Evolutionary conservation across 148 eudicot genomes (phyloP), one percentile per base, ranked within the genome.

Genomic region (Silene uniflora): DNA sequence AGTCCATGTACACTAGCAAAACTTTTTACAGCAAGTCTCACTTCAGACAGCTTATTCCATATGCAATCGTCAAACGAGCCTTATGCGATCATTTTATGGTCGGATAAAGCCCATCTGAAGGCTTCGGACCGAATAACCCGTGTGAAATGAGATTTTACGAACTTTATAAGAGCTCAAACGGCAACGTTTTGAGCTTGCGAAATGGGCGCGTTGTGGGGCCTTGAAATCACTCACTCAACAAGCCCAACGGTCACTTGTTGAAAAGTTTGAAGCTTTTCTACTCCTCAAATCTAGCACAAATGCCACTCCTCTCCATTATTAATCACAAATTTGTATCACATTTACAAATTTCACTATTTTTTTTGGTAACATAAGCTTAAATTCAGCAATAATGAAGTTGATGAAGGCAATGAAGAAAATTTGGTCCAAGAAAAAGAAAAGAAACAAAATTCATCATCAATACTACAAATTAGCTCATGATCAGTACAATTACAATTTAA

Each of bases 361-460:
- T 49, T 52, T 52, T 52, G 56, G 56, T 52, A 11, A 11, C 18
- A 14, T 18, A 19, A 59, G 62, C 23, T 19, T n/a, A 59, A 59
- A 39, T 39, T 39, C 44, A 6, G 44, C 10, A 5, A 62, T 10
- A 35, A 73, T 47, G 67, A 60, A 62, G 58, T 22, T 73, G 18
- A 42, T 61, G 8, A 42, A 64, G 22, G 75, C 65, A 61, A 62
- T 79, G 78, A 75, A 79, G 60, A 75, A 75, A 22, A 70, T 80
- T 52, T 80, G 82, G 82, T 80, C 78, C 24, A 75, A 13, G 24
- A 75, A 67, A 10, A 74, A 79, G 62, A 79, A 67, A 18, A 74
- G 49, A 22, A 44, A 44, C 5, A 76, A 65, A 22, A 44, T 18
- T 5, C 35, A 32, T 55, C 54, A 78, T 14, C 12, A 46, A 46